These are phyloP conservation scores for Reticulascus tulasneorum DNA, from an alignment of 2,329 filamentous ascomycete genomes.

Conservation along the genomic window DNA sequence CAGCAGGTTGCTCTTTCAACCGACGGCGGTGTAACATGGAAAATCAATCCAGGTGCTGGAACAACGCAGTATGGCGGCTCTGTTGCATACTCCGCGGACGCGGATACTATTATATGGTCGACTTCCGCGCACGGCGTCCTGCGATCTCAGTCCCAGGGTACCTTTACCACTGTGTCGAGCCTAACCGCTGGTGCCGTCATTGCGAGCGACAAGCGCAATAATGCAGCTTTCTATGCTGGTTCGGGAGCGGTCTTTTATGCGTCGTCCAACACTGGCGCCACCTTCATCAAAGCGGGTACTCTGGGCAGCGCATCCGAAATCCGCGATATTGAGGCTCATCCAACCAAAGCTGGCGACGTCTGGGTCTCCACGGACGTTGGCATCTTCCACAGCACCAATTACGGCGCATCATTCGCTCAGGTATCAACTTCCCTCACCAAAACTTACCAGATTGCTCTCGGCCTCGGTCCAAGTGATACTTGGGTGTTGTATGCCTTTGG, in stretches of 20 bases:
- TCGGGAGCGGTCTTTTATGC: constrained; percentile 45
- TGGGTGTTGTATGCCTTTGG: constrained; percentile 49
- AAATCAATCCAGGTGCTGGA: constrained; percentile 39
- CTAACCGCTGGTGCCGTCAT: constrained; percentile 43
- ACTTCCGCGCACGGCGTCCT: constrained; percentile 36
- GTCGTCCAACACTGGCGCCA: constrained; percentile 42
- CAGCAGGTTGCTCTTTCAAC: constrained; percentile 44
- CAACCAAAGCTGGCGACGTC: constrained; percentile 57
- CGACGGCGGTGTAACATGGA: constrained; percentile 49
- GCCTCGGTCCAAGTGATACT: constrained; percentile 30
- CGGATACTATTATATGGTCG: constrained; percentile 46
- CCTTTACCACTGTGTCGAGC: constrained; percentile 40
- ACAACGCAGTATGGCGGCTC: constrained; percentile 38
- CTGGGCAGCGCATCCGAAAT: constrained; percentile 39
- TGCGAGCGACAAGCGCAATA: constrained; percentile 51
- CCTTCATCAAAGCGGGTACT: constrained; percentile 36
- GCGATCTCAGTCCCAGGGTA: constrained; percentile 33
- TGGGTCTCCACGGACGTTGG: constrained; percentile 53
- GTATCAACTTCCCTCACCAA: constrained; percentile 31
- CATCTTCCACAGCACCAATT: constrained; percentile 51
- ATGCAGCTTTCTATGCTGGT: constrained; percentile 49
- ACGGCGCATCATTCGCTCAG: constrained; percentile 42
- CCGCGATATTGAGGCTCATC: constrained; percentile 54
- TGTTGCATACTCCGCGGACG: constrained; percentile 48
- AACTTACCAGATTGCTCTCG: constrained; percentile 40